Evolutionary conservation across 202 grass and related monocot genomes (phyloP), one percentile per base, ranked within the genome.

Genomic region (Panicum virgatum): DNA sequence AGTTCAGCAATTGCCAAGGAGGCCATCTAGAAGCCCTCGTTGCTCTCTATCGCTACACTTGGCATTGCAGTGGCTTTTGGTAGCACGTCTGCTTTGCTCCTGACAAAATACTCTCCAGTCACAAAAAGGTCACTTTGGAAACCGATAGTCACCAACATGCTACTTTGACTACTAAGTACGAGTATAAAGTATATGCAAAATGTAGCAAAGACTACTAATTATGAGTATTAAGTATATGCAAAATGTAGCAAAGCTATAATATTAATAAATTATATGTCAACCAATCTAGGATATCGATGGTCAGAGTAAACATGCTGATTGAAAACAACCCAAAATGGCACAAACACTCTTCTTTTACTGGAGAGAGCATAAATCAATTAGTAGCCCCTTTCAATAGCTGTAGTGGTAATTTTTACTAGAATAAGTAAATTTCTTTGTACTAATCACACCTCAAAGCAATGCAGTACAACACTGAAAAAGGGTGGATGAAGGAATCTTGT

Each of bases 1-100:
- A 70, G 57, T 47, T 65, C 47, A 82, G 5, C 56, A 88, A 64
- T 58, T 83, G 36, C 29, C 25, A 22, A 46, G 72, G 36, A 72
- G 34, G 51, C 48, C 46, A 56, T 66, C 7, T 25, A 80, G 39
- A 51, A 76, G 13, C 23, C 69, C 12, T 22, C 26, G 4, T 10
- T 56, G 37, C 27, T 72, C n/a, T n/a, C 71, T 57, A 62, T 59
- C 9, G 12, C 1, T 76, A 44, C 43, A 76, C 68, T 59, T 77
- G 46, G 44, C 18, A 68, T 60, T 32, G 7, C 43, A 16, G 22
- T 27, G 39, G 3, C 25, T 78, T 51, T 56, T 53, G 23, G 36
- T 66, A 67, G 38, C 20, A 53, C 20, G 63, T 79, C 25, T 30
- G 69, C 5, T 62, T 48, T 30, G 7, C 25, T 45, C 54, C 4